Conservation (phyloP, 768 basidiomycete genomes). For the Phanerodontia chrysosporium region DNA sequence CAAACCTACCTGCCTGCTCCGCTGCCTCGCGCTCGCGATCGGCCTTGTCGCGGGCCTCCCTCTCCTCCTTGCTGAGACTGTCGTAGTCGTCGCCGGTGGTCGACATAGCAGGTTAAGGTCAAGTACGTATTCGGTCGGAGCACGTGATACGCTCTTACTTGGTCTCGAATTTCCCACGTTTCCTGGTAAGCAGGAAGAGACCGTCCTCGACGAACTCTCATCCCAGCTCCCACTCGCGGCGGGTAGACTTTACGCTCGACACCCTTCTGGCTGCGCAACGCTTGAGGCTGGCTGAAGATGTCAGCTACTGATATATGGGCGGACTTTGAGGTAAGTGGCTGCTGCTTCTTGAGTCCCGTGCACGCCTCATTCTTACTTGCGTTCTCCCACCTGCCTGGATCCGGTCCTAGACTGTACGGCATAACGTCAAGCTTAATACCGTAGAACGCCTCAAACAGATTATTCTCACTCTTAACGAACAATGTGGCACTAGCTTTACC, state of each 20-base stretch:
- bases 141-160: slow-evolving; percentile 21
- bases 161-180: slow-evolving; percentile 9
- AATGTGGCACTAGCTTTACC: slow-evolving; percentile 61
- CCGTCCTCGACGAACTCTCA: slow-evolving; percentile 1
- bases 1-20: slow-evolving; percentile 78
- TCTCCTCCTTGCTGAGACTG: slow-evolving; percentile 71
- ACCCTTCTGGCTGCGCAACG: not conserved
- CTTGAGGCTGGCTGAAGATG: slow-evolving; percentile 37
- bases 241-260: not conserved
- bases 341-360: slow-evolving; percentile 8
- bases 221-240: not conserved
- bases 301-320: slow-evolving; percentile 57
- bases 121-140: slow-evolving; percentile 15
- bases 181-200: slow-evolving; percentile 2
- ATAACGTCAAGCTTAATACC: slow-evolving; percentile 71
- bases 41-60: slow-evolving; percentile 64
- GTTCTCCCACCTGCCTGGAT: not conserved
- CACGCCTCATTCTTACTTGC: slow-evolving; percentile 6
- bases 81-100: slow-evolving; percentile 59
- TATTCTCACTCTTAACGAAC: slow-evolving; percentile 71
- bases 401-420: slow-evolving; percentile 54
- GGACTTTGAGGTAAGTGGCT: slow-evolving; percentile 64
- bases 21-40: slow-evolving; percentile 63
- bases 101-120: slow-evolving; percentile 22
- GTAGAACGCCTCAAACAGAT: slow-evolving; percentile 86